Evolutionary conservation across 1,139 yeast species (phyloP), one percentile per base, ranked within the genome.

Genomic region (Lodderomyces theae): DNA sequence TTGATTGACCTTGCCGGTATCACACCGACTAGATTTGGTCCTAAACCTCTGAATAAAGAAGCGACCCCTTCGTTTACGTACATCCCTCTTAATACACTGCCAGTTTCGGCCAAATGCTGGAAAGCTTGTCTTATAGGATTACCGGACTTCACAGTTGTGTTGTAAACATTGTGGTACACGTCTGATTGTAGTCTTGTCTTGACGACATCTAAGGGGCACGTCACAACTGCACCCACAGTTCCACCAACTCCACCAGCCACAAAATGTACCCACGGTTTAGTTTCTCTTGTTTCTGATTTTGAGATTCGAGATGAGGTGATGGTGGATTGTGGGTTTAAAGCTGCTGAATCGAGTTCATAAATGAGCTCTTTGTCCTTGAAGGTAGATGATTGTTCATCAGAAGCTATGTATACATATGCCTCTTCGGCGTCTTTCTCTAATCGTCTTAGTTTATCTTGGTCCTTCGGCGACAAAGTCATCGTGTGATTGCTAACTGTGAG

Each of bases 181-280:
- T 90, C 96, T 43, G 95, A 85, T 60, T 94, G 99, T 42, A 94
- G 69, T 53, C 99, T 75, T 0, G 99, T 94, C 58, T 94, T 94
- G 37, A 94, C 96, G 41, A 94, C 96, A 63, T 94, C 99, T 47
- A 94, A 76, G 0, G 99, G 99, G 52, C 96, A 85, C 0, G 98
- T 94, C 42, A 82, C 82, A 2, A 90, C 66, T 1, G 98, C 96
- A 13, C 98, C 99, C 15, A 94, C 87, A 96, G 92, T 92, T 9
- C 98, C 99, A 28, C 97, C 98, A 21, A 86, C 55, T 30, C 97
- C 98, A 32, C 98, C 98, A n/a, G 98, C 97, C n/a, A 90, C 86
- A 58, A 90, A 92, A 64, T 90, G 97, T 6, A 90, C 88, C 96
- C 97, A 90, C 41, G 95, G 95, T 51, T 77, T 79, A 2, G 82